phyloP scores from a whole-genome alignment of 2,329 filamentous ascomycete species.

The Grosmannia serpens region DNA sequence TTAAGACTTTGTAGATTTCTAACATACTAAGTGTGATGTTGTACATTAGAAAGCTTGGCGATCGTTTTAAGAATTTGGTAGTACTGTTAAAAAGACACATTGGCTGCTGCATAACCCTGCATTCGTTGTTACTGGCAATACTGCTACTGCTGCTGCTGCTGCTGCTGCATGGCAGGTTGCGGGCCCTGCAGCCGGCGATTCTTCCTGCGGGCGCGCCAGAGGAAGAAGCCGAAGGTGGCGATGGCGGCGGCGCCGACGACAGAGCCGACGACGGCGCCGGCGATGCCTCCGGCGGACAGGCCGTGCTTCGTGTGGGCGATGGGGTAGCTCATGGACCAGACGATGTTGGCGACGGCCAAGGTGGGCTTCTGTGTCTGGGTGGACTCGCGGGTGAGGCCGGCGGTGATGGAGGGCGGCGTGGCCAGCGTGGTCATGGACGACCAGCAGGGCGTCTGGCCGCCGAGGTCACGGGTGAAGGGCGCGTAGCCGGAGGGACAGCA shows the following conservation, averaged over 20 bases:
- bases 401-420: conserved; percentile 12
- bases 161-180: background rate
- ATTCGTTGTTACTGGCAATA: too few species aligned
- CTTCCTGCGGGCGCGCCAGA: background rate
- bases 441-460: conserved; percentile 18
- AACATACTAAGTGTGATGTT: too few species aligned
- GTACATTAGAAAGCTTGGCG: too few species aligned
- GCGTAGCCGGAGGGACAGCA: conserved; percentile 18
- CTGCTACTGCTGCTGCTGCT: too few species aligned
- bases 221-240: background rate
- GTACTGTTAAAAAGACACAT: too few species aligned
- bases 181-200: background rate
- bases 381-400: conserved; percentile 10
- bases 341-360: conserved; percentile 17
- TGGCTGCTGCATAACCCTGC: too few species aligned
- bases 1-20: too few species aligned
- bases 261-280: background rate
- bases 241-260: background rate
- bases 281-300: background rate
- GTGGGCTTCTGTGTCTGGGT: conserved; percentile 14
- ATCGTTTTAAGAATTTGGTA: too few species aligned
- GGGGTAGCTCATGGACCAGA: conserved; percentile 18
- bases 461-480: conserved; percentile 16
- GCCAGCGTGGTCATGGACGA: conserved; percentile 12
- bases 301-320: conserved; percentile 1